Base-by-base conservation (phyloP, 768 basidiomycete genomes). In the Pulveroboletus sp. region DNA sequence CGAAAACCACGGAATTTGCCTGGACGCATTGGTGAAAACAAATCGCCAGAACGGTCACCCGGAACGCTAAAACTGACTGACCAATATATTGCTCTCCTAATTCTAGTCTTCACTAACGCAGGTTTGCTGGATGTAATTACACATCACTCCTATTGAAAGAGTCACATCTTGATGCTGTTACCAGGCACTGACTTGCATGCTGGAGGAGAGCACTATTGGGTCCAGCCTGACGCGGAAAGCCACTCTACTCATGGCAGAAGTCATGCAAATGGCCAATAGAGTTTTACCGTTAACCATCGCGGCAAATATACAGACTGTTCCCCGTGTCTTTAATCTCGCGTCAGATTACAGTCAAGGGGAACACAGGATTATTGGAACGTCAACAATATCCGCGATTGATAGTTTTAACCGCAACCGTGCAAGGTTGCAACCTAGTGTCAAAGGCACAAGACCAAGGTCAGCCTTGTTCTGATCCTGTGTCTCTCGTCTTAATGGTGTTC, bases 371-470 rank as follows among this genome's bases (percentile, higher is more conserved):
- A 74, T 92, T 9, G 95, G 94, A 4, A 85, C 88, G 12, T 80
- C 87, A 3, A 83, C 93, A 0, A 72, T 99, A 46, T 84, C 89
- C 0, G 84, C 89, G 0, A 91, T 99, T 38, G 92, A 95, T 60
- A 92, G 88, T 60, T 85, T 95, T 66, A 93, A 94, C 60, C 85
- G 95, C n/a, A 93, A 96, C 67, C 80, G 81, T 49, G 72, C 82
- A 7, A 79, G 88, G 41, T 59, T 89, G 33, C 83, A 88, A 60
- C 81, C 86, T 12, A 65, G 73, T 37, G 66, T 76, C 28, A 83
- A 79, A 56, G 75, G 75, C 54, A 67, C 76, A 38, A 80, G 90
- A 33, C 83, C 82, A 47, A 78, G 89, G 89, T 87, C 54, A 32
- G 73, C 21, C 43, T 14, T 47, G 26, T 10, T 37, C 44, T 38